A percentile compares a stretch with the other conserved stretches of the same genome.
Conservation (phyloP, 805 yeast species). For the Scheffersomyces amazonensis region DNA sequence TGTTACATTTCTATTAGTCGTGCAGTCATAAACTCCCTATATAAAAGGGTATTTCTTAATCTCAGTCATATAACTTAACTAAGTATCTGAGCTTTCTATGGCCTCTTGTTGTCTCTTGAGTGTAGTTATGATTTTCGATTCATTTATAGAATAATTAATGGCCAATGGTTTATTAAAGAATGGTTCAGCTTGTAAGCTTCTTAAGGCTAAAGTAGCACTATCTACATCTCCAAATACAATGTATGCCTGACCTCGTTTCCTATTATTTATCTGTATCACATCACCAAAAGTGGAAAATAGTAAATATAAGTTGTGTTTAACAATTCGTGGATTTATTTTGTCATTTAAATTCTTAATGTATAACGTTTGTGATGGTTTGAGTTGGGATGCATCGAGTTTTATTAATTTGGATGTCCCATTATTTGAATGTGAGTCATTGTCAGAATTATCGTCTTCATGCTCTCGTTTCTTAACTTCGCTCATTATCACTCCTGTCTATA, state of each 20-base stretch:
- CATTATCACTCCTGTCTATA: no score
- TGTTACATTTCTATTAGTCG: no score
- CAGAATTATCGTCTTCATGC: background rate
- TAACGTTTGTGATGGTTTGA: conserved; percentile 41
- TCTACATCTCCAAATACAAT: conserved; percentile 46
- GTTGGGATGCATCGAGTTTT: conserved; percentile 5
- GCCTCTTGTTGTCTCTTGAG: background rate
- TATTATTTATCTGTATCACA: conserved; percentile 47
- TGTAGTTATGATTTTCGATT: conserved; percentile 19
- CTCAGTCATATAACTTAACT: no score
- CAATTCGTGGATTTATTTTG: conserved; percentile 40
- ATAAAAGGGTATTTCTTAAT: no score
- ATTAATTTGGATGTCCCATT: no score
- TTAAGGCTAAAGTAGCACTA: conserved; percentile 51
- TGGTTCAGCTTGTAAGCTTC: conserved; percentile 41
- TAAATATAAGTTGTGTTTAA: conserved; percentile 55
- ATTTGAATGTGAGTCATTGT: background rate
- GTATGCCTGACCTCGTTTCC: conserved; percentile 64
- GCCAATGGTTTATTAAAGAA: conserved; percentile 54
- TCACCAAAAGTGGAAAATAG: conserved; percentile 66
- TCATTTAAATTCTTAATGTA: conserved; percentile 62
- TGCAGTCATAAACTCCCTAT: no score
- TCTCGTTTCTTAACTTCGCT: background rate
- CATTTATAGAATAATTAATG: conserved; percentile 36
- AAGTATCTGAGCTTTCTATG: no score